These are phyloP conservation scores for Clitopilus passeckerianus DNA, from an alignment of 768 basidiomycete species.

Conservation along the genomic window DNA sequence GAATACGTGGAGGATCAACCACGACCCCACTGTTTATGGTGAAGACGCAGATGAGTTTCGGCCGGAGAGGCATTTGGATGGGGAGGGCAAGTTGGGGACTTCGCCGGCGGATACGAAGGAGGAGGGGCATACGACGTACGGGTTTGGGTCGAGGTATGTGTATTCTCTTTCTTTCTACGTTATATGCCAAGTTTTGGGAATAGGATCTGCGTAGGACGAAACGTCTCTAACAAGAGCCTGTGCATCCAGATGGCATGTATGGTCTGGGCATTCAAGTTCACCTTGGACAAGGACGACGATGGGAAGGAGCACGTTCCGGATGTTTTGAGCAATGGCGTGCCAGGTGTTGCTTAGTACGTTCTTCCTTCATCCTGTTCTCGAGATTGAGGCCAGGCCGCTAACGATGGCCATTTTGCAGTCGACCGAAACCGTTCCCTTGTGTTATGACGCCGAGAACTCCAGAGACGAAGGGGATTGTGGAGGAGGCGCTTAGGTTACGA, in stretches of 20 bases:
- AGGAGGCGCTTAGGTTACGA: background rate
- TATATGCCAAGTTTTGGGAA: too few relatives aligned
- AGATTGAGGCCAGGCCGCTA: too few relatives aligned
- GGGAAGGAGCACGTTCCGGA: background rate
- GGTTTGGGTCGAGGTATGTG: slow-evolving; percentile 22
- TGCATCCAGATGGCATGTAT: slow-evolving; percentile 26
- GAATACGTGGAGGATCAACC: slow-evolving; percentile 19
- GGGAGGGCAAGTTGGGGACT: slow-evolving; percentile 14
- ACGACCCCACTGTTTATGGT: slow-evolving; percentile 20
- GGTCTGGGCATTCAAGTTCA: slow-evolving; percentile 14
- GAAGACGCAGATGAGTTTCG: slow-evolving; percentile 16
- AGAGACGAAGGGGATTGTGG: background rate
- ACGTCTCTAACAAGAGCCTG: slow-evolving; percentile 27
- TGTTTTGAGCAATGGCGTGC: background rate
- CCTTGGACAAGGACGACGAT: background rate
- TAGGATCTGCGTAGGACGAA: slow-evolving; percentile 25
- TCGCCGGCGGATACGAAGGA: slow-evolving; percentile 20
- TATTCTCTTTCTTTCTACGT: background rate
- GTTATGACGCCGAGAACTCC: background rate
- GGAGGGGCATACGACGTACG: slow-evolving; percentile 24
- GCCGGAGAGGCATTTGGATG: slow-evolving; percentile 20
- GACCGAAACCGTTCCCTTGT: background rate
- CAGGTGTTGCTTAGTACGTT: background rate
- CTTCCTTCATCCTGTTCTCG: too few relatives aligned
- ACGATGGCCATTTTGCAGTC: background rate